These are phyloP conservation scores for Fusarium transvaalense DNA, from an alignment of 2,329 filamentous ascomycete species.

Conservation along the genomic window DNA sequence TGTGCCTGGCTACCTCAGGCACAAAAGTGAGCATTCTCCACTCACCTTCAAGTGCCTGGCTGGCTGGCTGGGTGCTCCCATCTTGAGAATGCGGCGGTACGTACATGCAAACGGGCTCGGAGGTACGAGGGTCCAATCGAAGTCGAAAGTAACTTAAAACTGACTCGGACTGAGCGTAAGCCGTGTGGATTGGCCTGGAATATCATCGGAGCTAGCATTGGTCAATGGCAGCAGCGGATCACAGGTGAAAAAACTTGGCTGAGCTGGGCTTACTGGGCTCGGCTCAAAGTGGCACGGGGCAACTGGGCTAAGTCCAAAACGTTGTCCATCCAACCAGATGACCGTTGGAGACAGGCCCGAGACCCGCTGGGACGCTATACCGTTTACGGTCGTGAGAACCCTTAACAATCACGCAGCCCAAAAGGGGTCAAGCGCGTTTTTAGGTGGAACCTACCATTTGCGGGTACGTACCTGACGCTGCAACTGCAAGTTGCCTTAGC, in stretches of 20 bases:
- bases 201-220: slow-evolving; percentile 19
- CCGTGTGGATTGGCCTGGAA: slow-evolving; percentile 22
- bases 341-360: slow-evolving; percentile 26
- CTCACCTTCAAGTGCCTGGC: neutral
- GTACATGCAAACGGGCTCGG: slow-evolving; percentile 15
- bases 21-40: slow-evolving; percentile 1
- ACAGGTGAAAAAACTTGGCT: slow-evolving; percentile 29
- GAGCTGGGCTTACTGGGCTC: slow-evolving; percentile 17
- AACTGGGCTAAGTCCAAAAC: slow-evolving; percentile 29
- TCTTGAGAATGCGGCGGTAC: neutral
- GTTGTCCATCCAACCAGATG: slow-evolving; percentile 48
- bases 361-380: slow-evolving; percentile 33
- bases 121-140: slow-evolving; percentile 23
- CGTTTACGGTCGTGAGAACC: slow-evolving; percentile 34
- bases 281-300: slow-evolving; percentile 41
- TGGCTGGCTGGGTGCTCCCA: too few relatives aligned
- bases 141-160: slow-evolving; percentile 14
- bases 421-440: slow-evolving; percentile 41
- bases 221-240: slow-evolving; percentile 31
- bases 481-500: slow-evolving; percentile 32
- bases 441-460: slow-evolving; percentile 15
- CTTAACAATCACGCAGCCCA: slow-evolving; percentile 41
- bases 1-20: slow-evolving; percentile 30
- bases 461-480: slow-evolving; percentile 39
- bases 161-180: slow-evolving; percentile 39